phyloP scores from a whole-genome alignment of 345 rosid species.

The Turritis glabra region DNA sequence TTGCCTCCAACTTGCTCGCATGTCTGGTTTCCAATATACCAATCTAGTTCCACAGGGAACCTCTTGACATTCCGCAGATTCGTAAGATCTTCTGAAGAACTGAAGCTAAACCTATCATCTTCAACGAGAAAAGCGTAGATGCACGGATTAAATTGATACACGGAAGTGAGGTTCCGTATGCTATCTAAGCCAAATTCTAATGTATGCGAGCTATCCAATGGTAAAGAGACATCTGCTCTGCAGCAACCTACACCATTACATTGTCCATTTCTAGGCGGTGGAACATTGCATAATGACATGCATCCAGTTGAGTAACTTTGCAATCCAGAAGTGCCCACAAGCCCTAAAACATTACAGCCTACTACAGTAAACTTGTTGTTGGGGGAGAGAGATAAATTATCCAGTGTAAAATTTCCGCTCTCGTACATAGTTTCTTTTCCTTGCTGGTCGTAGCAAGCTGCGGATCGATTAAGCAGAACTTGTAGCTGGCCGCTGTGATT shows the following conservation, averaged over 20 bases:
- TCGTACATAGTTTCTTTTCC: neutral
- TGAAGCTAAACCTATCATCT: constrained; percentile 13
- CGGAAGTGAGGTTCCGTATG: neutral
- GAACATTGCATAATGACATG: neutral
- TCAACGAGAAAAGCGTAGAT: constrained; percentile 40
- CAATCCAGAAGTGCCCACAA: accelerated
- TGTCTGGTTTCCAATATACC: neutral
- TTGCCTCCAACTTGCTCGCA: neutral
- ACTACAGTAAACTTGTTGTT: constrained; percentile 34
- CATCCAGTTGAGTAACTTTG: neutral
- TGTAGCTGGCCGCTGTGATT: constrained; percentile 24
- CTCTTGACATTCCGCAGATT: neutral
- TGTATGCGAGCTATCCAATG: too few relatives aligned
- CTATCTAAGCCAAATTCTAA: too few relatives aligned
- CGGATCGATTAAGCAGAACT: neutral
- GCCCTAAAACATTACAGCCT: constrained; percentile 33
- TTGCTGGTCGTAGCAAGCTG: neutral
- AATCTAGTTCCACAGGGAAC: constrained; percentile 21
- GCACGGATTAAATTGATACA: constrained; percentile 30
- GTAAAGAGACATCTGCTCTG: too few relatives aligned
- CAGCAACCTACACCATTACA: constrained; percentile 45
- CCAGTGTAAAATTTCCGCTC: too few relatives aligned
- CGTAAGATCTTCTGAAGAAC: neutral
- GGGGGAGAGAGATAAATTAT: neutral
- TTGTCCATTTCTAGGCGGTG: neutral